A percentile compares a stretch with the other conserved stretches of the same genome.
phyloP scores from a whole-genome alignment of 495 filamentous ascomycete genomes.

The Tuber brumale region DNA sequence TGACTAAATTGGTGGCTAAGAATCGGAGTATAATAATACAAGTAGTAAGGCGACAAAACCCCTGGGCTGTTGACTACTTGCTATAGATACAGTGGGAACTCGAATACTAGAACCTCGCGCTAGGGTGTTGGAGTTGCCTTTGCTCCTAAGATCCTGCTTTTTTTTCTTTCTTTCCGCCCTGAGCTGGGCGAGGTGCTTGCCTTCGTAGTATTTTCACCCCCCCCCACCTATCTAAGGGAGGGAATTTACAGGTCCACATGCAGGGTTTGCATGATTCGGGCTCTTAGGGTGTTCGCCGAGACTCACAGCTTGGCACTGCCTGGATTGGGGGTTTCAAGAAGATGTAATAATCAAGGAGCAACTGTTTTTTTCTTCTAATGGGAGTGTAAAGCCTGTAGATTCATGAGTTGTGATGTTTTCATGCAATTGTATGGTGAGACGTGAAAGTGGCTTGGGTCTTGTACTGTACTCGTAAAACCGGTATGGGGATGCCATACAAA shows the following conservation, averaged over 20 bases:
- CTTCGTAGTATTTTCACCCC: too few species aligned
- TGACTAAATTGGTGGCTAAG: not conserved
- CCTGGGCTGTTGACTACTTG: not conserved
- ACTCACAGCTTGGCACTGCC: not conserved
- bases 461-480: not conserved
- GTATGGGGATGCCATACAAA: not conserved
- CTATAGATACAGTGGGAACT: not conserved
- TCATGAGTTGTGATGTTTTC: not conserved
- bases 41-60: not conserved
- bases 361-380: not conserved
- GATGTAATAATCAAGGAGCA: not conserved
- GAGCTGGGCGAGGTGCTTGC: too few species aligned
- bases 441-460: not conserved
- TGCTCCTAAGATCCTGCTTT: too few species aligned
- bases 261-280: too few species aligned
- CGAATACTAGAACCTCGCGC: too few species aligned
- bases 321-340: not conserved
- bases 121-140: too few species aligned
- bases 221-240: too few species aligned
- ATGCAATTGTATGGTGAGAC: not conserved
- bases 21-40: too few species aligned
- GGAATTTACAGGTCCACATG: too few species aligned
- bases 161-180: too few species aligned
- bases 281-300: too few species aligned
- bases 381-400: not conserved